Percentiles rank a stretch among this genome's conserved stretches.
Evolutionary conservation across 352 stramenopile species (phyloP).

Genomic region (Albugo laibachii): DNA sequence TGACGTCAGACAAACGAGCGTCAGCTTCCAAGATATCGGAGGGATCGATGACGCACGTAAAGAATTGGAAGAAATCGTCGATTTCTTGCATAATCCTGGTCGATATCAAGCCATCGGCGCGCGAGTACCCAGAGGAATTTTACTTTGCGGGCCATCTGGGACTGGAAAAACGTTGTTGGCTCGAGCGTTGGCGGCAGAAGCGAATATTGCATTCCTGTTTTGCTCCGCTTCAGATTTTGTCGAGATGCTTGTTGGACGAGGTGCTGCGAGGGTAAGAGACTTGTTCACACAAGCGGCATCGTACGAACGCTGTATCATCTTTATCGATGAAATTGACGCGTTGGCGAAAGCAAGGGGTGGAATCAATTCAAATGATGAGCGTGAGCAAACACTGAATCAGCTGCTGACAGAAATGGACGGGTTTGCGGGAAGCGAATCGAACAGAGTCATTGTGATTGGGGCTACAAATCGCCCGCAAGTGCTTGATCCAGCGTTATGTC

Average conservation of each 20-base stretch:
- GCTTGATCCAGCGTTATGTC: slow-evolving; percentile 89
- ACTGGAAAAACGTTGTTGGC: slow-evolving; percentile 91
- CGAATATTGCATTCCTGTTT: slow-evolving; percentile 88
- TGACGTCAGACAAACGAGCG: slow-evolving; percentile 3
- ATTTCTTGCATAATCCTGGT: slow-evolving; percentile 84
- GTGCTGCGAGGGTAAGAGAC: slow-evolving; percentile 83
- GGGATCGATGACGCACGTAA: slow-evolving; percentile 87
- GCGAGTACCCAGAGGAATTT: slow-evolving; percentile 82
- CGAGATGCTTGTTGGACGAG: slow-evolving; percentile 91
- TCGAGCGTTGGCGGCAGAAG: slow-evolving; percentile 81
- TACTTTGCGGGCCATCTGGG: slow-evolving; percentile 86
- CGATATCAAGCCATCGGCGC: slow-evolving; percentile 87
- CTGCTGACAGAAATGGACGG: slow-evolving; percentile 80
- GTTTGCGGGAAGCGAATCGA: slow-evolving; percentile 78
- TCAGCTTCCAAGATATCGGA: slow-evolving; percentile 85
- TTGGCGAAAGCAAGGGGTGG: slow-evolving; percentile 74
- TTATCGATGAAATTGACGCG: slow-evolving; percentile 96
- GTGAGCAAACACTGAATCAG: slow-evolving; percentile 92
- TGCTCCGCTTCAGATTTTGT: slow-evolving; percentile 95
- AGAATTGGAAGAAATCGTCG: slow-evolving; percentile 88
- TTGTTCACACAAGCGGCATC: slow-evolving; percentile 89
- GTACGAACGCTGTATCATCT: slow-evolving; percentile 92
- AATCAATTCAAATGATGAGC: slow-evolving; percentile 86
- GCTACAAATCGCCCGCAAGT: slow-evolving; percentile 93
- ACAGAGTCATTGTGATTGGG: slow-evolving; percentile 89